Conservation (phyloP, 805 yeast genomes). For the Ogataea siamensis region DNA sequence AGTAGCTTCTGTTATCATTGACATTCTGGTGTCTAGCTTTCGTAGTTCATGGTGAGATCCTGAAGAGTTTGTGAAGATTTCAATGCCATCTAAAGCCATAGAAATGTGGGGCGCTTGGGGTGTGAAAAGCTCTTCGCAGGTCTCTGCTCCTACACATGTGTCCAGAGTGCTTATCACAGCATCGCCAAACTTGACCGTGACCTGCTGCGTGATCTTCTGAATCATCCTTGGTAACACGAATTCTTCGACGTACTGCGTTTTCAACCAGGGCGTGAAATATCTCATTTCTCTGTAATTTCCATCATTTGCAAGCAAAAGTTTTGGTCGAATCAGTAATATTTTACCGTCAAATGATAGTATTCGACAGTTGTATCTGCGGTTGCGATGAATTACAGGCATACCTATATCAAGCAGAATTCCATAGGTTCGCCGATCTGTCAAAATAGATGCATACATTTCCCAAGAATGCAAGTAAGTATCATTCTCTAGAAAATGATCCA, state of each 20-base stretch:
- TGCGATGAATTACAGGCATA: slow-evolving; percentile 87
- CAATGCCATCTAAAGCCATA: slow-evolving; percentile 95
- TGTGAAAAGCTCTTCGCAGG: slow-evolving; percentile 96
- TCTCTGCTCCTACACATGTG: slow-evolving; percentile 93
- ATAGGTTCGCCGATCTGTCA: slow-evolving; percentile 62
- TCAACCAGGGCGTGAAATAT: slow-evolving; percentile 91
- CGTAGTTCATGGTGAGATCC: slow-evolving; percentile 98
- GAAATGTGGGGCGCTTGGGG: slow-evolving; percentile 94
- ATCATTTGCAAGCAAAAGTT: slow-evolving; percentile 90
- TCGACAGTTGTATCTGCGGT: slow-evolving; percentile 89
- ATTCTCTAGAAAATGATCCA: slow-evolving; percentile 90
- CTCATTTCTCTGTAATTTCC: slow-evolving; percentile 99
- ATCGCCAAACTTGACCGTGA: slow-evolving; percentile 80
- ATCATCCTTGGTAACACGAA: slow-evolving; percentile 71
- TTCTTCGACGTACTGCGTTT: slow-evolving; percentile 71
- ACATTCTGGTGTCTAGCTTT: slow-evolving; percentile 80
- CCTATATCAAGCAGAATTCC: slow-evolving; percentile 89
- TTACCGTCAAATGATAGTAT: slow-evolving; percentile 74
- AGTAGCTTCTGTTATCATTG: slow-evolving; percentile 87
- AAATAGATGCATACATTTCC: slow-evolving; percentile 86
- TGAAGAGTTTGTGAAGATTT: slow-evolving; percentile 89
- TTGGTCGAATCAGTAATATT: slow-evolving; percentile 86
- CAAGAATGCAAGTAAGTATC: slow-evolving; percentile 88
- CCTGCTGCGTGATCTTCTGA: slow-evolving; percentile 63
- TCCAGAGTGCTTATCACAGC: slow-evolving; percentile 81